Percentiles rank a stretch among this genome's conserved stretches.
Conservation (phyloP, 805 yeast species). For the Wickerhamomyces tratensis region DNA sequence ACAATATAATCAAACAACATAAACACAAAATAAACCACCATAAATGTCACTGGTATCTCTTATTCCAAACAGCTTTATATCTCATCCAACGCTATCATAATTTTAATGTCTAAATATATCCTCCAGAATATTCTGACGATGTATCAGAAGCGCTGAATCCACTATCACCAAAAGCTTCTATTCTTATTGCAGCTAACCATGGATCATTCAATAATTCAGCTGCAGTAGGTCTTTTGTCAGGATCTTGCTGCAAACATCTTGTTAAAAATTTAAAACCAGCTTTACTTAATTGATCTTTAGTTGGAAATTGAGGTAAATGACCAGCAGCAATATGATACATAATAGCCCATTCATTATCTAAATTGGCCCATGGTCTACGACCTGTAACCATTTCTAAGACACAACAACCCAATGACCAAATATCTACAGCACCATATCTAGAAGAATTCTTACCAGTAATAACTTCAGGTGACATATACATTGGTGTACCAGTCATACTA, state of each 20-base stretch:
- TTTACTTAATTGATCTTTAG: constrained; percentile 64
- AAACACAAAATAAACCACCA: no score
- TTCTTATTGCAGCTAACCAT: constrained; percentile 72
- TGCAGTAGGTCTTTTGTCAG: constrained; percentile 72
- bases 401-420: constrained; percentile 97
- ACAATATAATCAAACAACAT: no score
- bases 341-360: constrained; percentile 96
- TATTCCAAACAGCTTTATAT: no score
- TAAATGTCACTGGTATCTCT: no score
- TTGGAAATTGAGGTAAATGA: constrained; percentile 79
- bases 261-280: constrained; percentile 65
- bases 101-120: not conserved
- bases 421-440: constrained; percentile 45
- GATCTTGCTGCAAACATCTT: constrained; percentile 75
- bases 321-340: constrained; percentile 98
- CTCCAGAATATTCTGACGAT: not conserved
- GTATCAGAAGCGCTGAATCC: constrained; percentile 11
- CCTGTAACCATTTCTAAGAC: constrained; percentile 96
- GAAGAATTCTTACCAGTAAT: constrained; percentile 58
- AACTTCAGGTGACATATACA: constrained; percentile 98
- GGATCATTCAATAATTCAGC: constrained; percentile 79
- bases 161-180: constrained; percentile 52
- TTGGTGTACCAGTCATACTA: constrained; percentile 79
- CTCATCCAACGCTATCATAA: no score
- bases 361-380: constrained; percentile 89